Percentiles rank a stretch among this genome's conserved stretches.
Evolutionary conservation across 495 filamentous ascomycete species (phyloP).

Genomic region (Lindgomyces ingoldianus): DNA sequence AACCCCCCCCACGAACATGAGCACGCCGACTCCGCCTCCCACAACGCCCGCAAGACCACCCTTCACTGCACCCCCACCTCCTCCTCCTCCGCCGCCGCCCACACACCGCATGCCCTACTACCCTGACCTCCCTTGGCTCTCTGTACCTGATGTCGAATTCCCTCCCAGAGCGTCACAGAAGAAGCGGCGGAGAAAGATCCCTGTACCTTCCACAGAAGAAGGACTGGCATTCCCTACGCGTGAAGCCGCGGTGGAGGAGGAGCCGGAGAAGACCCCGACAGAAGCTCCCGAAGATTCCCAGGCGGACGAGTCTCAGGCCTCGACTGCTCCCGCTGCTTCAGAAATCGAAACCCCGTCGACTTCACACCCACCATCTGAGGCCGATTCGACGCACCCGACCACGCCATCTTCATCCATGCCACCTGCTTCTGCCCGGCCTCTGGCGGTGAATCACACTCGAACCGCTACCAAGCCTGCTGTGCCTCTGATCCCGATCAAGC

Average conservation of each 20-base stretch:
- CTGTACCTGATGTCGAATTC: constrained; percentile 65
- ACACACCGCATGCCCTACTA: constrained; percentile 53
- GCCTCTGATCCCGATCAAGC: constrained; percentile 68
- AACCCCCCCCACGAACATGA: constrained; percentile 16
- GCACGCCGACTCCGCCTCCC: constrained; percentile 30
- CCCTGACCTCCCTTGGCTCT: constrained; percentile 82
- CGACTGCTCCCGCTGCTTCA: constrained; percentile 48
- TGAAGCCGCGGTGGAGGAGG: constrained; percentile 41
- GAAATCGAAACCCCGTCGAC: constrained; percentile 67
- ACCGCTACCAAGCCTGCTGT: constrained; percentile 53
- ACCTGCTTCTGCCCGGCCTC: constrained; percentile 26
- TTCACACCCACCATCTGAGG: constrained; percentile 66
- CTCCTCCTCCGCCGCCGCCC: constrained; percentile 21
- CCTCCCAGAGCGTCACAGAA: constrained; percentile 53
- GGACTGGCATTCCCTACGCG: constrained; percentile 56
- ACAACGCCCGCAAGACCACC: constrained; percentile 27
- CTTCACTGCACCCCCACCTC: constrained; percentile 28
- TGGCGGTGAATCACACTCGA: constrained; percentile 44
- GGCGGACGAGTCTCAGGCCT: constrained; percentile 40
- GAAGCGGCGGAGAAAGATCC: constrained; percentile 49
- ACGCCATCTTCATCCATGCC: constrained; percentile 61
- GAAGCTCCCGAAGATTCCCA: constrained; percentile 37
- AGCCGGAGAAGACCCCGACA: constrained; percentile 36
- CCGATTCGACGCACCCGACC: constrained; percentile 67
- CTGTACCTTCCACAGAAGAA: constrained; percentile 43